A percentile compares a stretch with the other conserved stretches of the same genome.
phyloP scores from a whole-genome alignment of 306 rosid genomes.

The Datisca glomerata region DNA sequence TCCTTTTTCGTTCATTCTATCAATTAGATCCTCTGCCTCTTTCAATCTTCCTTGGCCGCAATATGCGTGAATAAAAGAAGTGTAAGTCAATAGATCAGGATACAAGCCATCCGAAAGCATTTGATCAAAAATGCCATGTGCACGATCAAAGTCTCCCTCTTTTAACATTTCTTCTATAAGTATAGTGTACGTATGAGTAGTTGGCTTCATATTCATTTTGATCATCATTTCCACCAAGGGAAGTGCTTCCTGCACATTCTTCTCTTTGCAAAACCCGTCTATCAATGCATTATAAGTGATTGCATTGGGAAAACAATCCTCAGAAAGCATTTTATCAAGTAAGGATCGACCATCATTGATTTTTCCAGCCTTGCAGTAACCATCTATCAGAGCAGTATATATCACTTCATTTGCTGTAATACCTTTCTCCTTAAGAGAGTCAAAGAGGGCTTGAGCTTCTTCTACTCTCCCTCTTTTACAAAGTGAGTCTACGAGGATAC shows the following conservation, averaged over 20 bases:
- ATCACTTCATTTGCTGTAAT: conserved; percentile 37
- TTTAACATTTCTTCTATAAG: conserved; percentile 46
- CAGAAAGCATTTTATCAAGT: conserved; percentile 52
- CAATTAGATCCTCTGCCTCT: conserved; percentile 56
- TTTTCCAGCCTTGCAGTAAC: conserved; percentile 60
- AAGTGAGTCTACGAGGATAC: conserved; percentile 37
- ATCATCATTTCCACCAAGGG: conserved; percentile 42
- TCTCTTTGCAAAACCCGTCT: conserved; percentile 62
- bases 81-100: conserved; percentile 59
- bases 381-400: conserved; percentile 63
- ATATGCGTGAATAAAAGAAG: conserved; percentile 58
- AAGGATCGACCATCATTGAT: conserved; percentile 34
- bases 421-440: conserved; percentile 46
- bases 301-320: conserved; percentile 50
- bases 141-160: conserved; percentile 39
- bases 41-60: conserved; percentile 53
- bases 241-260: conserved; percentile 38
- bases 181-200: conserved; percentile 45
- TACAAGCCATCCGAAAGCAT: conserved; percentile 48
- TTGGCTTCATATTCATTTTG: conserved; percentile 38
- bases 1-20: conserved; percentile 47
- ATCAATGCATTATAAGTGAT: conserved; percentile 51
- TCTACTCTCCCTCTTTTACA: conserved; percentile 48
- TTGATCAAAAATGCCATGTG: conserved; percentile 28
- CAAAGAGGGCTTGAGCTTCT: conserved; percentile 48